Base-by-base conservation (phyloP, 345 rosid species). In the Tarenaya hassleriana region DNA sequence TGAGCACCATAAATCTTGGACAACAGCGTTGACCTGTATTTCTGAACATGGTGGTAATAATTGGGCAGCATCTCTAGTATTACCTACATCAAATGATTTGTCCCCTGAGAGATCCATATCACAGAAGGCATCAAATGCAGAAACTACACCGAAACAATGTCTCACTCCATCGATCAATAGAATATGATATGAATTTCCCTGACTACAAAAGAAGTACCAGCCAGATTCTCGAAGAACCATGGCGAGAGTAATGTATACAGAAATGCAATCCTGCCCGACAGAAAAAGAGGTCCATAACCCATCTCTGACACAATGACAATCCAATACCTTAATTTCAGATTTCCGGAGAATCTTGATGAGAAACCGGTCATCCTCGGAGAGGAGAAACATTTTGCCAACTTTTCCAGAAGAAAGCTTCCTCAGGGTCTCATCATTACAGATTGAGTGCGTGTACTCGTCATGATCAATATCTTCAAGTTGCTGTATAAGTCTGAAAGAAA, bases 1-100 rank as follows among this genome's bases (percentile, higher is more conserved):
- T 79, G 86, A 57, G 76, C 73, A 42, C 83, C 86, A 64, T 70
- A 83, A 13, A 73, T 24, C 60, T 57, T 74, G 61, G 61, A 39
- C 64, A 77, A 52, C 14, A 77, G n/a, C 1, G 81, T 61, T 0
- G 64, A 56, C 29, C 67, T 58, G 41, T 75, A 62, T 35, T 58
- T 74, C 35, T 43, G 67, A 14, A 77, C 16, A 61, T 74, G 78
- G 14, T 9, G 52, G 35, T 53, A 66, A 54, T 77, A 83, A 9
- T 63, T 64, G 35, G 80, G 83, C 64, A 80, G 69, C 71, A 69
- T 70, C 37, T 64, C 69, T 11, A 68, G 50, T 44, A 76, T 52
- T 1, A 67, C 75, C 86, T 80, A 34, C 11, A 55, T 48, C 15
- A 42, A 33, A 48, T 14, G n/a, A 0, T n/a, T 15, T 7, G 7